Evolutionary conservation across 257 asterid species (phyloP), one percentile per base, ranked within the genome.

Genomic region (Pogostemon cablin): DNA sequence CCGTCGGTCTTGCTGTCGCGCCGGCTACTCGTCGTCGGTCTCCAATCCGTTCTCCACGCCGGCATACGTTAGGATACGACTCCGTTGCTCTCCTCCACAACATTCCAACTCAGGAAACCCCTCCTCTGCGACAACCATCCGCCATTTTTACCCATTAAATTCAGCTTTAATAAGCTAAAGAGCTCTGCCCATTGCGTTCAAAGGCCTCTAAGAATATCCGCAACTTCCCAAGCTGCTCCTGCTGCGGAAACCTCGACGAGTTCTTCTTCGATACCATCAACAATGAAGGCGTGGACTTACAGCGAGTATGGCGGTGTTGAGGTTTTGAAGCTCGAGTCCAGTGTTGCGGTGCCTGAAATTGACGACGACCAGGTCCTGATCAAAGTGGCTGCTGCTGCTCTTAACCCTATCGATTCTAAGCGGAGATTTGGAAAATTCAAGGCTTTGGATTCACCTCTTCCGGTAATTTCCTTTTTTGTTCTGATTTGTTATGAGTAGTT

Each of bases 391-490:
- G 97, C 97, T 37, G 97, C 98, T 66, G 95, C 93, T 58, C 92
- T 92, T 62, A 92, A 92, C 20, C 98, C 98, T 9, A 85, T 92
- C 61, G 98, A 92, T 83, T 85, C 76, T 81, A 92, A 92, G 86
- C 78, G 98, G 54, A 83, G 91, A 66, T 71, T 69, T 0, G 97
- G 98, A 9, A 86, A 88, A 79, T 88, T 90, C 61, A 85, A 88
- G 89, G 96, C 97, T 78, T 79, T 96, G 38, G 98, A 92, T 86
- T 88, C 98, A 0, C 95, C 91, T 72, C 98, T 92, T 68, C 98
- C 98, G 4, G 97, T 92, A 88, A 81, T 34, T 43, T 55, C 53
- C 65, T 49, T 65, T 39, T 25, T 15, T 34, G 9, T 20, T 4
- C 11, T 50, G 35, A 9, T 46, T 40, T 38, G 7, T 42, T n/a